These are phyloP conservation scores for Perkinsus chesapeaki DNA, from an alignment of 169 alveolate species.

Conservation along the genomic window DNA sequence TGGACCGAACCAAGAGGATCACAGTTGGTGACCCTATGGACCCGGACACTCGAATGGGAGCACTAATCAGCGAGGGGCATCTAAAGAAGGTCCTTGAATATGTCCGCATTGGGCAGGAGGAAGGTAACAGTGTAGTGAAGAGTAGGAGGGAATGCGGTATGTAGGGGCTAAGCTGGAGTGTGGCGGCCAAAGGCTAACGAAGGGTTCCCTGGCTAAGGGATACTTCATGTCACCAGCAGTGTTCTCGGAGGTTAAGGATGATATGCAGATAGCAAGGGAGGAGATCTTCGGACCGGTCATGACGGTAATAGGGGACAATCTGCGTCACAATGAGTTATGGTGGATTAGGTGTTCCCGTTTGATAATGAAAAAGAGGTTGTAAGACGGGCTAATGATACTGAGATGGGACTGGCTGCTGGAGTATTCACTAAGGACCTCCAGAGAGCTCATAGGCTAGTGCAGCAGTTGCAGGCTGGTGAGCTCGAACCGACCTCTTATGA, in stretches of 20 bases:
- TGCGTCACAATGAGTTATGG: too few relatives aligned
- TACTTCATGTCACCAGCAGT: constrained; percentile 57
- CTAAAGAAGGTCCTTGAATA: constrained; percentile 43
- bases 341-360: constrained; percentile 44
- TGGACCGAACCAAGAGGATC: not conserved
- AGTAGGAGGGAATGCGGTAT: constrained; percentile 58
- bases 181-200: not conserved
- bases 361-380: constrained; percentile 60
- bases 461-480: constrained; percentile 45
- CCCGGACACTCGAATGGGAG: not conserved
- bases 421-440: constrained; percentile 44
- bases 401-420: constrained; percentile 64
- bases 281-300: constrained; percentile 70
- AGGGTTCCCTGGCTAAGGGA: constrained; percentile 35
- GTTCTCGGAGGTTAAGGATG: constrained; percentile 48
- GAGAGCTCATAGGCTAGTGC: constrained; percentile 43
- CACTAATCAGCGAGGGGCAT: not conserved
- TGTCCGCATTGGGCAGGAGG: not conserved
- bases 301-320: not conserved
- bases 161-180: not conserved
- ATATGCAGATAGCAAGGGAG: constrained; percentile 52
- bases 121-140: constrained; percentile 44
- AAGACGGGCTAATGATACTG: constrained; percentile 51
- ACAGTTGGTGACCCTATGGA: not conserved
- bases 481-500: not conserved